Evolutionary conservation across 2,329 filamentous ascomycete species (phyloP).

Genomic region (Neonectria neomacrospora): DNA sequence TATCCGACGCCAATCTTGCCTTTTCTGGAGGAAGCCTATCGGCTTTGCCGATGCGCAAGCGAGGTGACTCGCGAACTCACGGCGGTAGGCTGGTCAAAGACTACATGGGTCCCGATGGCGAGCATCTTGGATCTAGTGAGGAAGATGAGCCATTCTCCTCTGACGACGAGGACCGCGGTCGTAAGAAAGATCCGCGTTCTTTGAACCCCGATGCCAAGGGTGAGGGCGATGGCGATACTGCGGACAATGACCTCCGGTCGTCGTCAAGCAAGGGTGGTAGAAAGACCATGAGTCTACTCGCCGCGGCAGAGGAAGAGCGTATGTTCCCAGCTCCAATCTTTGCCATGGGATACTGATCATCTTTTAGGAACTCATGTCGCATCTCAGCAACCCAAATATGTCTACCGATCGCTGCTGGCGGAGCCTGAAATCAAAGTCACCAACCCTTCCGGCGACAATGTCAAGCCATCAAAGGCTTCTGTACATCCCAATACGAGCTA

Average conservation of each 20-base stretch:
- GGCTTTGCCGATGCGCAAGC: constrained; percentile 68
- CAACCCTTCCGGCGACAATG: constrained; percentile 69
- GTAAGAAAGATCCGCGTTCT: constrained; percentile 64
- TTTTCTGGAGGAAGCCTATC: constrained; percentile 72
- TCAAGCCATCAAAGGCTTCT: constrained; percentile 63
- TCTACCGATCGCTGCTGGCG: constrained; percentile 71
- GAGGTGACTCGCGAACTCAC: constrained; percentile 53
- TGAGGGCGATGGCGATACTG: constrained; percentile 36
- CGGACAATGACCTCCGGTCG: constrained; percentile 48
- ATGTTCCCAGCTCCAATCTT: constrained; percentile 50
- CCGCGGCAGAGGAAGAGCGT: constrained; percentile 84
- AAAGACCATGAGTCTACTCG: constrained; percentile 71
- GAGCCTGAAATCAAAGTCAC: constrained; percentile 76
- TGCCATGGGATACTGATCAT: not conserved
- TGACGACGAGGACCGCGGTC: constrained; percentile 75
- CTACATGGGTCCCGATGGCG: constrained; percentile 72
- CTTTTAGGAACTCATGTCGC: constrained; percentile 63
- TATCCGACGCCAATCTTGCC: constrained; percentile 77
- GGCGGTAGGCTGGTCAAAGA: constrained; percentile 75
- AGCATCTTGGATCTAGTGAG: constrained; percentile 75
- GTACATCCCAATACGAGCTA: constrained; percentile 89
- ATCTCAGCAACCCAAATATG: constrained; percentile 60
- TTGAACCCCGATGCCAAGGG: constrained; percentile 55
- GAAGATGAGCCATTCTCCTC: constrained; percentile 73
- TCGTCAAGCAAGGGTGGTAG: constrained; percentile 52